phyloP scores from a whole-genome alignment of 345 rosid species.

The Excoecaria agallocha region DNA sequence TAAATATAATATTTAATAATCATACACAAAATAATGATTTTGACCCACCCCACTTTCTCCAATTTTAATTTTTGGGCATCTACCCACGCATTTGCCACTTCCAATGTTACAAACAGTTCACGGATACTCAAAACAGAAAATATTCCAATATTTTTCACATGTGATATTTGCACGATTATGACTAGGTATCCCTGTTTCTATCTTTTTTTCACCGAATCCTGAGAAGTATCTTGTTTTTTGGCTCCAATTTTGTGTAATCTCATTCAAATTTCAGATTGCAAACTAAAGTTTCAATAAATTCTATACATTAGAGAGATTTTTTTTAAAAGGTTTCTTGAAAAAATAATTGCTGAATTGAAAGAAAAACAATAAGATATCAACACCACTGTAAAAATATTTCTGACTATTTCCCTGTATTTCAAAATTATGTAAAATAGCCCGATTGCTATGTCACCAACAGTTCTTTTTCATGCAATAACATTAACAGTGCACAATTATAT shows the following conservation, averaged over 20 bases:
- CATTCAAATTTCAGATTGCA: too few relatives aligned
- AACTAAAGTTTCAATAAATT: too few relatives aligned
- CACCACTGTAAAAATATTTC: not conserved
- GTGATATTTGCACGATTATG: not conserved
- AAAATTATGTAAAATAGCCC: not conserved
- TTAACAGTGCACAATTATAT: too few relatives aligned
- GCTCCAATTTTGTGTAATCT: too few relatives aligned
- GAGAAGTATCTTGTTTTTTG: too few relatives aligned
- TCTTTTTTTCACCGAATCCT: not conserved
- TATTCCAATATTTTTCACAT: not conserved
- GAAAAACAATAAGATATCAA: not conserved
- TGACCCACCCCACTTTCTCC: not conserved
- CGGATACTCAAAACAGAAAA: not conserved
- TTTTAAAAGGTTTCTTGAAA: too few relatives aligned
- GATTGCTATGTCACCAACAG: too few relatives aligned
- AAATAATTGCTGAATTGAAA: not conserved
- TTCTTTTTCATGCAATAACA: too few relatives aligned
- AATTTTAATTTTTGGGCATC: not conserved
- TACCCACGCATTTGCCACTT: not conserved
- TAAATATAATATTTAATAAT: not conserved
- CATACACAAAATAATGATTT: not conserved
- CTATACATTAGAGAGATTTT: too few relatives aligned
- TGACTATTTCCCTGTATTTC: not conserved
- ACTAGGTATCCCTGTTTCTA: not conserved
- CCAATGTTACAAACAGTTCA: not conserved